Evolutionary conservation across 2,329 filamentous ascomycete species (phyloP).

Genomic region (Epichloe hybrida): DNA sequence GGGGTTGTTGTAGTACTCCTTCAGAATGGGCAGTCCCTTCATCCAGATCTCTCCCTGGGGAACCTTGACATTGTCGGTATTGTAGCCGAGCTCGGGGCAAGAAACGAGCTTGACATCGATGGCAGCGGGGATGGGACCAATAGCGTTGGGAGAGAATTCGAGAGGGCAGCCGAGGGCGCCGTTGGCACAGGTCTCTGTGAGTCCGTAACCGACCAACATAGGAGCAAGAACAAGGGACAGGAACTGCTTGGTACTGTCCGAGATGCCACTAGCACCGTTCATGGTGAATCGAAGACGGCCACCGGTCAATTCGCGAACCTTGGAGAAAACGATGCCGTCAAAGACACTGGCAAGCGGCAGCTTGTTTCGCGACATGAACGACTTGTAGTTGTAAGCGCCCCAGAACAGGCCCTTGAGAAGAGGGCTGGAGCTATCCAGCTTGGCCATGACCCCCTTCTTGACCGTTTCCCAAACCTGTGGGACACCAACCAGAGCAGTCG

Average conservation of each 20-base stretch:
- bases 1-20: constrained; percentile 72
- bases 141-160: constrained; percentile 63
- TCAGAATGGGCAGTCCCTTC: constrained; percentile 60
- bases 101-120: constrained; percentile 89
- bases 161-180: constrained; percentile 72
- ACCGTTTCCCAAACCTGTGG: constrained; percentile 96
- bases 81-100: constrained; percentile 79
- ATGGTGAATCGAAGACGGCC: constrained; percentile 79
- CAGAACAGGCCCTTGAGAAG: constrained; percentile 68
- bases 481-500: constrained; percentile 84
- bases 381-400: constrained; percentile 47
- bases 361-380: constrained; percentile 41
- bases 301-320: constrained; percentile 81
- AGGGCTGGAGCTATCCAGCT: constrained; percentile 59
- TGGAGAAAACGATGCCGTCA: constrained; percentile 78
- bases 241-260: constrained; percentile 78
- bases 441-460: constrained; percentile 79
- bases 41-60: constrained; percentile 92
- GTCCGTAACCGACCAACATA: constrained; percentile 86
- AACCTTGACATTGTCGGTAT: constrained; percentile 49
- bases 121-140: constrained; percentile 65
- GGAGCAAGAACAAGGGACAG: constrained; percentile 84
- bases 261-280: constrained; percentile 86
- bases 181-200: constrained; percentile 86
- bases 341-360: constrained; percentile 56